A percentile compares a stretch with the other conserved stretches of the same genome.
These are phyloP conservation scores for Cucumis cinereus DNA, from an alignment of 306 rosid species.

Conservation along the genomic window DNA sequence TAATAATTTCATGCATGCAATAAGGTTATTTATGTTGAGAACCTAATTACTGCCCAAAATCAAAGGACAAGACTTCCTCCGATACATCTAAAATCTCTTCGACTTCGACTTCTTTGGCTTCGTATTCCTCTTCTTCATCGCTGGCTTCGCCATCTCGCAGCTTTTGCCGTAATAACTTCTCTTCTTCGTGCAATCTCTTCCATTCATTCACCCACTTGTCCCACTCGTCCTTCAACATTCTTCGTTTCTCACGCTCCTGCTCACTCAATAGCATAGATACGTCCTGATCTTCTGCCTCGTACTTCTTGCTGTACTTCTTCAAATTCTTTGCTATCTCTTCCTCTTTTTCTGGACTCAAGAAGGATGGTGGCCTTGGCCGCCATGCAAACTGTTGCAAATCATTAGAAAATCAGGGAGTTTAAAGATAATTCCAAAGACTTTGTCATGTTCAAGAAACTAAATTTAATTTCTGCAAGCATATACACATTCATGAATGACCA, in stretches of 20 bases:
- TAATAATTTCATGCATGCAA: not conserved
- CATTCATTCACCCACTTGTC: slow-evolving; percentile 66
- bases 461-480: not conserved
- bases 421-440: not conserved
- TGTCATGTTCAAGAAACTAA: not conserved
- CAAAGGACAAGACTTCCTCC: slow-evolving; percentile 50
- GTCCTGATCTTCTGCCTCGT: slow-evolving; percentile 86
- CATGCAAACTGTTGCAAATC: slow-evolving; percentile 43
- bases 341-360: slow-evolving; percentile 71
- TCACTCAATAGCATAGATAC: slow-evolving; percentile 67
- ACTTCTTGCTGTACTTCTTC: slow-evolving; percentile 88
- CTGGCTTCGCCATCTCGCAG: slow-evolving; percentile 86
- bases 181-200: slow-evolving; percentile 55
- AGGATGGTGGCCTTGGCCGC: slow-evolving; percentile 85
- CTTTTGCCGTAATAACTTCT: slow-evolving; percentile 22
- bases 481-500: not conserved
- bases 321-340: slow-evolving; percentile 81
- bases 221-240: slow-evolving; percentile 74
- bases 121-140: slow-evolving; percentile 86
- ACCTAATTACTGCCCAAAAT: slow-evolving; percentile 9
- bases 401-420: not conserved
- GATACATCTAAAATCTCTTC: slow-evolving; percentile 47
- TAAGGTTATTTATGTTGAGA: not conserved
- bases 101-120: slow-evolving; percentile 77
- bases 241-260: slow-evolving; percentile 84